Evolutionary conservation across 495 filamentous ascomycete genomes (phyloP).

Genomic region (Trichocladium antarcticum): DNA sequence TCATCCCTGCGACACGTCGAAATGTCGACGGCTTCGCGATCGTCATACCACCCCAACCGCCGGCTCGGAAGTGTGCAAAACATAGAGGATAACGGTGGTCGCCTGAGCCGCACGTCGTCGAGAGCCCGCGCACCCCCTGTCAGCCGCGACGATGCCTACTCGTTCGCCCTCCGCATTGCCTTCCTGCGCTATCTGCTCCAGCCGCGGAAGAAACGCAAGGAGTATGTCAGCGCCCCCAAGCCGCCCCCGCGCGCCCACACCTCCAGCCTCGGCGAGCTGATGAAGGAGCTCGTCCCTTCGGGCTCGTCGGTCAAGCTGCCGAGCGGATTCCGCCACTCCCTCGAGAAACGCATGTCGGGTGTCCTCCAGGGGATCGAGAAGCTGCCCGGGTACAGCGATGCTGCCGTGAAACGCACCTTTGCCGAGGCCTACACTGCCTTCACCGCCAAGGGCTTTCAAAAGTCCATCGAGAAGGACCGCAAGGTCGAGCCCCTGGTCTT

Average conservation of each 20-base stretch:
- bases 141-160: slow-evolving; percentile 67
- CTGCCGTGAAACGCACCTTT: slow-evolving; percentile 80
- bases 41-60: slow-evolving; percentile 29
- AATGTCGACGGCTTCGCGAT: slow-evolving; percentile 38
- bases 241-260: slow-evolving; percentile 54
- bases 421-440: slow-evolving; percentile 61
- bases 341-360: slow-evolving; percentile 68
- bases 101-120: slow-evolving; percentile 30
- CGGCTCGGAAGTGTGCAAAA: slow-evolving; percentile 37
- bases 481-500: slow-evolving; percentile 89
- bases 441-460: slow-evolving; percentile 70
- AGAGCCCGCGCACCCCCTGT: slow-evolving; percentile 30
- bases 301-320: slow-evolving; percentile 39
- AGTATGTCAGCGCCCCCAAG: slow-evolving; percentile 61
- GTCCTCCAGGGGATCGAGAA: slow-evolving; percentile 57
- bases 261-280: slow-evolving; percentile 55
- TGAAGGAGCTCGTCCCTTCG: slow-evolving; percentile 40
- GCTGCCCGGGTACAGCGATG: slow-evolving; percentile 76
- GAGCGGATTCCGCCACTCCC: slow-evolving; percentile 50
- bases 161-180: slow-evolving; percentile 78
- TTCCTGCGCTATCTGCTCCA: slow-evolving; percentile 90
- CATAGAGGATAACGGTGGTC: slow-evolving; percentile 20
- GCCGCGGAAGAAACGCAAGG: slow-evolving; percentile 73
- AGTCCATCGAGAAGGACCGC: slow-evolving; percentile 86
- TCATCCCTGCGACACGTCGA: slow-evolving; percentile 5